Percentiles rank a stretch among this genome's conserved stretches.
These are phyloP conservation scores for Chlorella sp. DNA, from an alignment of 139 green algal species.

Conservation along the genomic window DNA sequence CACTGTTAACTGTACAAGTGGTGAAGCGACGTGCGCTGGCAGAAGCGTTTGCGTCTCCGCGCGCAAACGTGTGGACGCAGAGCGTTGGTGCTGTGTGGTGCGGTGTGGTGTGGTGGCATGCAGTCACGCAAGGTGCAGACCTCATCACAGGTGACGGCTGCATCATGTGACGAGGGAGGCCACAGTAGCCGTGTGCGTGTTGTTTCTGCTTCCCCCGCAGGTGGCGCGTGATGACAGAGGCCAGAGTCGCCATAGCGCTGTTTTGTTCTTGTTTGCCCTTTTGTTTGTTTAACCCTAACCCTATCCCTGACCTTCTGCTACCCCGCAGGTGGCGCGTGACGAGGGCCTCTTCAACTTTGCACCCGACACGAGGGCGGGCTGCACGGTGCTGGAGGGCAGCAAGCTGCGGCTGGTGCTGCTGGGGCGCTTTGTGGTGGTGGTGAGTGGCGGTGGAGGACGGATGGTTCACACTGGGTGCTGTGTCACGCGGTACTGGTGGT, in stretches of 20 bases:
- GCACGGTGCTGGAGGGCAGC: constrained; percentile 59
- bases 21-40: too few relatives aligned
- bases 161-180: not conserved
- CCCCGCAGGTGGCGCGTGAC: constrained; percentile 40
- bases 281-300: too few relatives aligned
- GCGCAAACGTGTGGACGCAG: too few relatives aligned
- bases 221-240: too few relatives aligned
- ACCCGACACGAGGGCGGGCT: constrained; percentile 54
- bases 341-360: constrained; percentile 81
- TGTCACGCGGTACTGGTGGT: too few relatives aligned
- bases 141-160: not conserved
- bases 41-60: too few relatives aligned
- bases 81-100: too few relatives aligned
- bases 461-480: too few relatives aligned
- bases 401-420: constrained; percentile 53
- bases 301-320: too few relatives aligned
- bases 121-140: constrained; percentile 21
- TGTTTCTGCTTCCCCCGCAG: not conserved
- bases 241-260: not conserved
- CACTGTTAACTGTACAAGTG: too few relatives aligned
- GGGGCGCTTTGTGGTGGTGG: constrained; percentile 54
- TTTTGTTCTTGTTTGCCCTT: not conserved
- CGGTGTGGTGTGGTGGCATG: too few relatives aligned
- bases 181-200: not conserved
- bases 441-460: too few relatives aligned